Percentiles rank a stretch among this genome's conserved stretches.
Conservation (phyloP, 371 early-diverging fungal genomes). For the Mucor velutinosus region DNA sequence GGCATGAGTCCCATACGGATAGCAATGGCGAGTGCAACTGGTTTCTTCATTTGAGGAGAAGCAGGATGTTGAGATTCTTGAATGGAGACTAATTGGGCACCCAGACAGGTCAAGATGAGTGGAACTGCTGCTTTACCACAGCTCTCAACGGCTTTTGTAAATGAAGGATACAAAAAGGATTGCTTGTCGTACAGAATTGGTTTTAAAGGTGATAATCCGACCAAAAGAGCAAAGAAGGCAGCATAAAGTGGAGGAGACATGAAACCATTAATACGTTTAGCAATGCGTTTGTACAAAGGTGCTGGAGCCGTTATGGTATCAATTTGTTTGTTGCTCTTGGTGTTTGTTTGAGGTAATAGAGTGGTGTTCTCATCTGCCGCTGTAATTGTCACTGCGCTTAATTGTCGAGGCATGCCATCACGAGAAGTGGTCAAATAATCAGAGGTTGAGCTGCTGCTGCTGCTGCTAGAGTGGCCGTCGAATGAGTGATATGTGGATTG, state of each 20-base stretch:
- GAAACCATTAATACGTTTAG: constrained; percentile 29
- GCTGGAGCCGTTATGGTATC: neutral
- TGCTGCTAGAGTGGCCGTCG: neutral
- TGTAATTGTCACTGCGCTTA: constrained; percentile 14
- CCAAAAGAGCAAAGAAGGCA: constrained; percentile 57
- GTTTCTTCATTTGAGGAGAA: constrained; percentile 21
- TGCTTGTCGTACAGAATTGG: constrained; percentile 52
- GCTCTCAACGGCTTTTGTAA: constrained; percentile 63
- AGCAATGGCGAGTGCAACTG: constrained; percentile 35
- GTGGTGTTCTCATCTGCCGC: constrained; percentile 11
- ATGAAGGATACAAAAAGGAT: constrained; percentile 55
- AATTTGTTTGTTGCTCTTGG: neutral
- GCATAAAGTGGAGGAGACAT: constrained; percentile 71
- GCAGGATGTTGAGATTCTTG: constrained; percentile 23
- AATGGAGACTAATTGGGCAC: constrained; percentile 62
- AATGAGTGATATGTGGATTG: constrained; percentile 8
- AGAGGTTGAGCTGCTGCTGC: neutral
- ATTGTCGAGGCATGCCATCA: constrained; percentile 15
- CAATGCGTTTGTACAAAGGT: constrained; percentile 1
- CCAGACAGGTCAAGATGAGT: constrained; percentile 68
- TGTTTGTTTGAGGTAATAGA: constrained; percentile 14
- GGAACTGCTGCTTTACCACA: constrained; percentile 76
- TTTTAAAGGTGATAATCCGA: constrained; percentile 61
- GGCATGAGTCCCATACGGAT: constrained; percentile 52
- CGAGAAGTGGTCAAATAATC: neutral